Conservation (phyloP, 805 yeast species). For the Ogataea trehaloabstinens region DNA sequence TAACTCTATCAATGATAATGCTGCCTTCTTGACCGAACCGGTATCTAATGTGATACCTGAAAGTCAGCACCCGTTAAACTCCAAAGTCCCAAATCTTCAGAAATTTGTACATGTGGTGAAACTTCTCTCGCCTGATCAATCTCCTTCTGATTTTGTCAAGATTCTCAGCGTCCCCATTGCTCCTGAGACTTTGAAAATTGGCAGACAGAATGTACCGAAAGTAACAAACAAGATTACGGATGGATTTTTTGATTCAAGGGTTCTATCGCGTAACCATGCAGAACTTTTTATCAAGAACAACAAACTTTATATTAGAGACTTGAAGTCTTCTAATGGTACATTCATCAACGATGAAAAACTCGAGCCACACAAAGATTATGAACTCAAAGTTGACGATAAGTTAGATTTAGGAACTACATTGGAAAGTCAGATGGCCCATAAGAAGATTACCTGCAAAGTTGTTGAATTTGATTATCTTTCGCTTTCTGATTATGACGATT, state of each 20-base stretch:
- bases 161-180: conserved; percentile 72
- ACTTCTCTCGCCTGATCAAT: conserved; percentile 71
- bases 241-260: conserved; percentile 93
- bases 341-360: conserved; percentile 78
- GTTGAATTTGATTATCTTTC: conserved; percentile 66
- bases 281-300: conserved; percentile 70
- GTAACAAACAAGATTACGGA: conserved; percentile 64
- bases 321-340: conserved; percentile 93
- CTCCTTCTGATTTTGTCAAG: conserved; percentile 66
- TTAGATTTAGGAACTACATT: conserved; percentile 94
- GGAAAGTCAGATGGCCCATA: conserved; percentile 64
- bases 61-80: conserved; percentile 6
- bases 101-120: conserved; percentile 59
- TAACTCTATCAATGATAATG: conserved; percentile 24
- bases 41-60: conserved; percentile 5
- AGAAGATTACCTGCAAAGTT: conserved; percentile 81
- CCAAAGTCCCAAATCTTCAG: conserved; percentile 24
- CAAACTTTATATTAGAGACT: conserved; percentile 70
- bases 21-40: conserved; percentile 14
- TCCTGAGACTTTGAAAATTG: conserved; percentile 84
- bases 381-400: conserved; percentile 75
- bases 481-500: conserved; percentile 29
- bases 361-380: conserved; percentile 58
- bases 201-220: conserved; percentile 79
- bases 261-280: conserved; percentile 91